These are phyloP conservation scores for Anastatica hierochuntica DNA, from an alignment of 345 rosid genomes.

Conservation along the genomic window DNA sequence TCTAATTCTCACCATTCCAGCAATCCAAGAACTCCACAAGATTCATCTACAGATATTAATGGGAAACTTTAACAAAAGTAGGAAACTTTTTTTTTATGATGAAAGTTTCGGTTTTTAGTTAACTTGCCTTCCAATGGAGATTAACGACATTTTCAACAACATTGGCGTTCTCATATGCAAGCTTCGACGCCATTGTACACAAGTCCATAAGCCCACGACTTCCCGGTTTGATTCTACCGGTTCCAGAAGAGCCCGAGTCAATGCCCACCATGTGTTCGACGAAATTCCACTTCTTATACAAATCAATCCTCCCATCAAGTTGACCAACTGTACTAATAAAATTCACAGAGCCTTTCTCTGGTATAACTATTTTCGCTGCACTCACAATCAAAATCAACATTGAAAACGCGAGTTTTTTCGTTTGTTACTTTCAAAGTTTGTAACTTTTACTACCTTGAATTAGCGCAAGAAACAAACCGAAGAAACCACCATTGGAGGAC, in stretches of 20 bases:
- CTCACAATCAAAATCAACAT: not conserved
- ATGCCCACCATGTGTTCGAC: slow-evolving; percentile 22
- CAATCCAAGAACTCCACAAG: slow-evolving; percentile 70
- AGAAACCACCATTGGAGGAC: slow-evolving; percentile 44
- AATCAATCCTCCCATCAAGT: slow-evolving; percentile 55
- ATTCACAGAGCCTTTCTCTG: slow-evolving; percentile 45
- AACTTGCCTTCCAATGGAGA: slow-evolving; percentile 72
- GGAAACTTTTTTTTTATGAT: not conserved
- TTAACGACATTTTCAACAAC: slow-evolving; percentile 50
- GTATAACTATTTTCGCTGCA: slow-evolving; percentile 54
- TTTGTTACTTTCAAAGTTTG: not conserved
- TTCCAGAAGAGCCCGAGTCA: slow-evolving; percentile 17
- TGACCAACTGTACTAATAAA: slow-evolving; percentile 58
- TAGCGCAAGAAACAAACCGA: slow-evolving; percentile 37
- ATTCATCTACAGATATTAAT: slow-evolving; percentile 54
- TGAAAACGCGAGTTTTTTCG: not conserved
- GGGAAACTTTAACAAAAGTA: slow-evolving; percentile 1
- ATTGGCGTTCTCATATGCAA: slow-evolving; percentile 69
- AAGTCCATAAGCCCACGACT: slow-evolving; percentile 56
- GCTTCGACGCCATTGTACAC: slow-evolving; percentile 70
- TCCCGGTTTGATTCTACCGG: slow-evolving; percentile 22
- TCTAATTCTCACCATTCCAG: slow-evolving; percentile 66
- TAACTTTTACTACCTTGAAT: slow-evolving; percentile 31
- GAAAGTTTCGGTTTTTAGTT: not conserved
- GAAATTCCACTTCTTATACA: slow-evolving; percentile 25